These are phyloP conservation scores for Leishmania arabica DNA, from an alignment of 208 protist genomes.

Conservation along the genomic window DNA sequence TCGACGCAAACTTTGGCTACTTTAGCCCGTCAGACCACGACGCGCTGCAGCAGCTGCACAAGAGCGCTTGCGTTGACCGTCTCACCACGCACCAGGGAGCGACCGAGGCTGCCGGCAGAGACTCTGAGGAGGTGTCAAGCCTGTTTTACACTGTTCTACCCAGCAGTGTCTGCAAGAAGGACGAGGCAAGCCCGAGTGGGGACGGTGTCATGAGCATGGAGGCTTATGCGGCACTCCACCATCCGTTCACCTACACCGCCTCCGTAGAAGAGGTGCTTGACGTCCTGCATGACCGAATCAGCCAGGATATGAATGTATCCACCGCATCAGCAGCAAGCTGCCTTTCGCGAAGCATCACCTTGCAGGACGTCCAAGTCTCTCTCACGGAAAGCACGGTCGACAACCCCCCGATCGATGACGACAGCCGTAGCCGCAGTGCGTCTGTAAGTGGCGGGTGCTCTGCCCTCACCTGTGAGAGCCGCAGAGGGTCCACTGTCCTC, in stretches of 20 bases:
- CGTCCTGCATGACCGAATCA: slow-evolving; percentile 24
- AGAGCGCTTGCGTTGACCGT: not conserved
- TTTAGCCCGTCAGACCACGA: slow-evolving; percentile 31
- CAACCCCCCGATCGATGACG: too few relatives aligned
- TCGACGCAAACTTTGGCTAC: slow-evolving; percentile 33
- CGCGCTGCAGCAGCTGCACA: slow-evolving; percentile 34
- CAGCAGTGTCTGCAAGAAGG: not conserved
- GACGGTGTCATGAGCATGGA: slow-evolving; percentile 22
- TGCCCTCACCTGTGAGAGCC: not conserved
- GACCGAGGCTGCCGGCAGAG: not conserved
- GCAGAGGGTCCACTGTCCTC: slow-evolving; percentile 2
- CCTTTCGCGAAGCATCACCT: not conserved
- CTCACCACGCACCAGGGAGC: not conserved
- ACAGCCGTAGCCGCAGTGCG: too few relatives aligned
- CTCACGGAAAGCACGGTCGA: not conserved
- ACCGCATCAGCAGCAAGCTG: not conserved
- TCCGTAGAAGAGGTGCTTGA: slow-evolving; percentile 40
- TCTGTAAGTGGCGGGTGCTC: not conserved
- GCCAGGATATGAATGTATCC: slow-evolving; percentile 3
- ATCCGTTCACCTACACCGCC: slow-evolving; percentile 27
- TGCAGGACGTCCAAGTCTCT: slow-evolving; percentile 3
- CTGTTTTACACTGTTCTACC: slow-evolving; percentile 33
- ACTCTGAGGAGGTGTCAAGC: not conserved
- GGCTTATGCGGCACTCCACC: slow-evolving; percentile 23
- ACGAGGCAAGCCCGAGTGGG: not conserved